Evolutionary conservation across 768 basidiomycete genomes (phyloP).

Genomic region (Tremella mesenterica): DNA sequence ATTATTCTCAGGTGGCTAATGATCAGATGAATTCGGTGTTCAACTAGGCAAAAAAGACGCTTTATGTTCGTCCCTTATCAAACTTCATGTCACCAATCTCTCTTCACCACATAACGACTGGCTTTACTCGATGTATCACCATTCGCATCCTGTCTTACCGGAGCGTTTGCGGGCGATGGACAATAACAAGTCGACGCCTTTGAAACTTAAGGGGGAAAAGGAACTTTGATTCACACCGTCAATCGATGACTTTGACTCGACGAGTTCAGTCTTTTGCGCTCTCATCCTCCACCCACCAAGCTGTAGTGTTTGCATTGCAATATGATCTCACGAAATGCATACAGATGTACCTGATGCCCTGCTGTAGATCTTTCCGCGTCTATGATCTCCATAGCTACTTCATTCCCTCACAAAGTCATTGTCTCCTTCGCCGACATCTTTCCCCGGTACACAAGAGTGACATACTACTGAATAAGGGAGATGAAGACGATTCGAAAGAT

Average conservation of each 20-base stretch:
- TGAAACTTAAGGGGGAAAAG: slow-evolving; percentile 22
- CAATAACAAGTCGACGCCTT: slow-evolving; percentile 10
- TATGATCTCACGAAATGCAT: neutral
- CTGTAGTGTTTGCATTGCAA: too few species aligned
- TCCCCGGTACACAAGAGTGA: too few species aligned
- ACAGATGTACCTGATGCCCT: neutral
- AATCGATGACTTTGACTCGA: neutral
- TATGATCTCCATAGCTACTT: too few species aligned
- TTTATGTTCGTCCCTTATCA: slow-evolving; percentile 56
- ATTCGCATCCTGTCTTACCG: slow-evolving; percentile 88
- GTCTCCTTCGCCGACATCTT: too few species aligned
- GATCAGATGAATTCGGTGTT: slow-evolving; percentile 67
- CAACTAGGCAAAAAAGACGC: slow-evolving; percentile 55
- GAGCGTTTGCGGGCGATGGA: slow-evolving; percentile 81
- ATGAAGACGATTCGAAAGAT: too few species aligned
- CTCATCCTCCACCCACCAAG: too few species aligned
- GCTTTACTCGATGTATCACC: slow-evolving; percentile 93
- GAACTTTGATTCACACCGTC: slow-evolving; percentile 10
- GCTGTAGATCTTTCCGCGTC: neutral
- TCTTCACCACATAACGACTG: slow-evolving; percentile 91
- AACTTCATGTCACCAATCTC: slow-evolving; percentile 83
- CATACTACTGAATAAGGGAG: too few species aligned
- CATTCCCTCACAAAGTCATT: too few species aligned
- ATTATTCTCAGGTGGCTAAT: too few species aligned
- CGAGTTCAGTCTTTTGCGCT: too few species aligned